These are phyloP conservation scores for Zopfia rhizophila DNA, from an alignment of 2,329 filamentous ascomycete genomes.

Conservation along the genomic window DNA sequence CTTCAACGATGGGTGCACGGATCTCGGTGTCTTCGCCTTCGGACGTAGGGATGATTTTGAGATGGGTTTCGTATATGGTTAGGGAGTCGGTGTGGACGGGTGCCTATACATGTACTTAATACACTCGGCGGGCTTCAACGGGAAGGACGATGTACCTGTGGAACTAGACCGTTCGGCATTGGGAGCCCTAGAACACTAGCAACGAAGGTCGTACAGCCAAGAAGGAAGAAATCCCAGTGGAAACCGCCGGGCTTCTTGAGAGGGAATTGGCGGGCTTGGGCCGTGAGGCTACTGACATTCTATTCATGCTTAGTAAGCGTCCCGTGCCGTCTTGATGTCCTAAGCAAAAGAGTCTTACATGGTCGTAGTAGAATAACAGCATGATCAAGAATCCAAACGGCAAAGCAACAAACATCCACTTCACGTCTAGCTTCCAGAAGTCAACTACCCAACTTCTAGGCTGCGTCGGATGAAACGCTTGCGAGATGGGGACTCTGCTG, in stretches of 20 bases:
- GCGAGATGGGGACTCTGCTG: slow-evolving; percentile 54
- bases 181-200: slow-evolving; percentile 63
- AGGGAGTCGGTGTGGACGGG: slow-evolving; percentile 67
- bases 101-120: too few relatives aligned
- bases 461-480: slow-evolving; percentile 60
- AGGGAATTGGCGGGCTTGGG: slow-evolving; percentile 63
- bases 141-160: too few relatives aligned
- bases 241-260: slow-evolving; percentile 66
- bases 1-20: slow-evolving; percentile 56
- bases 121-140: slow-evolving; percentile 10
- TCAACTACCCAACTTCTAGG: slow-evolving; percentile 61
- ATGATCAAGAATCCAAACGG: slow-evolving; percentile 65
- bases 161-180: slow-evolving; percentile 65
- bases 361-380: slow-evolving; percentile 67
- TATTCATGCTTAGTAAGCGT: slow-evolving; percentile 29
- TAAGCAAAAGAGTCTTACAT: slow-evolving; percentile 47
- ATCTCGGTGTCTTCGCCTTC: slow-evolving; percentile 55
- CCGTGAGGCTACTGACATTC: slow-evolving; percentile 64
- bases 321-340: background rate
- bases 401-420: slow-evolving; percentile 64
- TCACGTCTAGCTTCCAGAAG: slow-evolving; percentile 63
- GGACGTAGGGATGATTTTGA: slow-evolving; percentile 52
- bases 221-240: slow-evolving; percentile 68
- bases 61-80: slow-evolving; percentile 48
- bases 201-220: slow-evolving; percentile 64